Conservation (phyloP, 2,329 filamentous ascomycete species). For the Fusarium dlaminii region DNA sequence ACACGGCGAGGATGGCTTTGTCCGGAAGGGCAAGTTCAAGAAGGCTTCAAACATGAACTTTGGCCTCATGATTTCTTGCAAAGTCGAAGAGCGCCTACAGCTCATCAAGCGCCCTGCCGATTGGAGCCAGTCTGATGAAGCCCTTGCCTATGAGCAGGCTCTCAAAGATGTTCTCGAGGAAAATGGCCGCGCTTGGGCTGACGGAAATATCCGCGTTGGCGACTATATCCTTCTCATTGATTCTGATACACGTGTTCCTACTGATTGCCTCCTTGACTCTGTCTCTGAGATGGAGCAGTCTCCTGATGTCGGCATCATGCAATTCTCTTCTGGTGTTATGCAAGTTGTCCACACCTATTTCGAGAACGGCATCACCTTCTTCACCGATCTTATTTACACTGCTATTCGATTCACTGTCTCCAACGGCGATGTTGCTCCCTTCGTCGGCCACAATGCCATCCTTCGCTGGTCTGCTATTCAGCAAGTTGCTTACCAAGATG, state of each 20-base stretch:
- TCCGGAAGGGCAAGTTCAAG: conserved; percentile 72
- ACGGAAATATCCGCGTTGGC: conserved; percentile 85
- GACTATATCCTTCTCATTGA: conserved; percentile 82
- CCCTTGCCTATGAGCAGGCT: conserved; percentile 70
- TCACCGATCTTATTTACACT: conserved; percentile 79
- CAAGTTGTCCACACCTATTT: conserved; percentile 80
- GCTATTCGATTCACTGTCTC: conserved; percentile 81
- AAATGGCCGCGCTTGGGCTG: conserved; percentile 78
- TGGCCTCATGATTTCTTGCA: conserved; percentile 72
- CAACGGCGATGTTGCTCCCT: conserved; percentile 80
- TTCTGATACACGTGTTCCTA: conserved; percentile 81
- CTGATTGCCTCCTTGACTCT: conserved; percentile 80
- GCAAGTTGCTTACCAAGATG: conserved; percentile 74
- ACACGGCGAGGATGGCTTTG: conserved; percentile 70
- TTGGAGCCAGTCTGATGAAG: conserved; percentile 77
- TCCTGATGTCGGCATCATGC: conserved; percentile 80
- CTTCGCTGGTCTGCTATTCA: conserved; percentile 81
- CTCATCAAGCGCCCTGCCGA: conserved; percentile 63
- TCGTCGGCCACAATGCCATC: conserved; percentile 83
- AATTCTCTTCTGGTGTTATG: conserved; percentile 82
- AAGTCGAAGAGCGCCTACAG: conserved; percentile 74
- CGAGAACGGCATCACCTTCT: conserved; percentile 75
- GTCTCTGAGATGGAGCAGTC: conserved; percentile 85
- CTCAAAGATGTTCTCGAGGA: conserved; percentile 74
- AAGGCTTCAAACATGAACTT: conserved; percentile 81